These are phyloP conservation scores for Prosopis cineraria DNA, from an alignment of 306 rosid species.

Conservation along the genomic window DNA sequence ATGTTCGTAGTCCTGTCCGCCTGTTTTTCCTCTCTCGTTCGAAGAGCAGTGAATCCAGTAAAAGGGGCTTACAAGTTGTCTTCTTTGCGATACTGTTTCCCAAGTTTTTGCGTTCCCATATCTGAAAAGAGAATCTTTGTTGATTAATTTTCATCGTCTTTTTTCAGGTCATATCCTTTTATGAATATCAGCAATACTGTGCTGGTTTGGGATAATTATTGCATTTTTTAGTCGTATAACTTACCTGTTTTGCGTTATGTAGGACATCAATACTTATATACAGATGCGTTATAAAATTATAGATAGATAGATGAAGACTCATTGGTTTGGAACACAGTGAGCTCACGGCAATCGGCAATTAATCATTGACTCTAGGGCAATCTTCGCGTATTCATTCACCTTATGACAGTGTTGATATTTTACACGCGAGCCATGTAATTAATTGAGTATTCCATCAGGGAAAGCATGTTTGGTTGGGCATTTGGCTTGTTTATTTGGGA, in stretches of 20 bases:
- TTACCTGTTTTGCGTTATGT: background rate
- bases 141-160: slow-evolving; percentile 35
- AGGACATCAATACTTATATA: background rate
- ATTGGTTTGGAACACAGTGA: background rate
- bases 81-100: slow-evolving; percentile 8
- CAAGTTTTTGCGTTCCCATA: slow-evolving; percentile 14
- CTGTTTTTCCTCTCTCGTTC: background rate
- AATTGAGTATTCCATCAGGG: slow-evolving; percentile 10
- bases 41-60: background rate
- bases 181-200: slow-evolving; percentile 15
- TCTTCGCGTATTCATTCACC: background rate
- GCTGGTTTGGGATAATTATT: slow-evolving; percentile 30
- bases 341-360: background rate
- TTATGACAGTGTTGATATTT: background rate
- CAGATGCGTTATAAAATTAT: too few relatives aligned
- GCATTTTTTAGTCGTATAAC: background rate
- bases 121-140: slow-evolving; percentile 23
- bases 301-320: background rate
- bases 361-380: background rate
- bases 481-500: background rate
- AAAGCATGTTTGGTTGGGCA: background rate
- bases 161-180: slow-evolving; percentile 97
- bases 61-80: background rate
- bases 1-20: background rate
- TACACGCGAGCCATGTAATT: background rate